Evolutionary conservation across 2,329 filamentous ascomycete genomes (phyloP).

Genomic region (Chaetothyriales sp.): DNA sequence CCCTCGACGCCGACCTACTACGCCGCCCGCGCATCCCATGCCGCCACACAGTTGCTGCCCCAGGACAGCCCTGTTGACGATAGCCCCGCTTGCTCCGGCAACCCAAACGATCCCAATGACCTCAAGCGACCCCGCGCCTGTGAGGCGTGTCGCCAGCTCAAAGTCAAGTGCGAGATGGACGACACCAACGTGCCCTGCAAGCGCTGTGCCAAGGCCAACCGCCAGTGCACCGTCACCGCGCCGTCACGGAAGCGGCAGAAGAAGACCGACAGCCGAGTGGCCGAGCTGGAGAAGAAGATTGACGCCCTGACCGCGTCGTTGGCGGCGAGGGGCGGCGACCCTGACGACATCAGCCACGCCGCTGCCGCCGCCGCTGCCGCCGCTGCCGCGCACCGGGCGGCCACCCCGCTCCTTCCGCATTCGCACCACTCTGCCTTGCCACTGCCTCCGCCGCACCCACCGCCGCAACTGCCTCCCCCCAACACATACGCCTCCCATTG

Average conservation of each 20-base stretch:
- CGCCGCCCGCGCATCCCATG: not conserved
- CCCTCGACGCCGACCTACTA: not conserved
- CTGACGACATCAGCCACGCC: conserved; percentile 10
- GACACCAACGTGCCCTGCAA: conserved; percentile 49
- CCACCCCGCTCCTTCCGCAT: not conserved
- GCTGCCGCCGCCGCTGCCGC: not conserved
- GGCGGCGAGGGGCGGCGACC: conserved; percentile 38
- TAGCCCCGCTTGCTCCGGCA: conserved; percentile 12
- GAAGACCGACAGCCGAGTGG: conserved; percentile 79
- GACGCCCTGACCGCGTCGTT: conserved; percentile 73
- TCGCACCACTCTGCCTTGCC: not conserved
- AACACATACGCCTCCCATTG: conserved; percentile 12
- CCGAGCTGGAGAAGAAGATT: conserved; percentile 85
- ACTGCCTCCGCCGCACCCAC: not conserved
- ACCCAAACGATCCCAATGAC: conserved; percentile 29
- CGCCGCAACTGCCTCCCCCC: conserved; percentile 4
- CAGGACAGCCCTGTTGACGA: conserved; percentile 13
- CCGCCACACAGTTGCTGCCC: not conserved
- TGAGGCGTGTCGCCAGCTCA: conserved; percentile 61
- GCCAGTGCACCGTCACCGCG: conserved; percentile 63
- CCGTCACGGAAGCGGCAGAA: conserved; percentile 70
- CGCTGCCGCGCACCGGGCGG: not conserved
- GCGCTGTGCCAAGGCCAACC: conserved; percentile 67
- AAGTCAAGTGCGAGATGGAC: conserved; percentile 76
- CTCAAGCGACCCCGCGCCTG: conserved; percentile 58